Conservation (phyloP, 1,284 basidiomycete genomes). For the Ceratorhiza oryzae-sativae region DNA sequence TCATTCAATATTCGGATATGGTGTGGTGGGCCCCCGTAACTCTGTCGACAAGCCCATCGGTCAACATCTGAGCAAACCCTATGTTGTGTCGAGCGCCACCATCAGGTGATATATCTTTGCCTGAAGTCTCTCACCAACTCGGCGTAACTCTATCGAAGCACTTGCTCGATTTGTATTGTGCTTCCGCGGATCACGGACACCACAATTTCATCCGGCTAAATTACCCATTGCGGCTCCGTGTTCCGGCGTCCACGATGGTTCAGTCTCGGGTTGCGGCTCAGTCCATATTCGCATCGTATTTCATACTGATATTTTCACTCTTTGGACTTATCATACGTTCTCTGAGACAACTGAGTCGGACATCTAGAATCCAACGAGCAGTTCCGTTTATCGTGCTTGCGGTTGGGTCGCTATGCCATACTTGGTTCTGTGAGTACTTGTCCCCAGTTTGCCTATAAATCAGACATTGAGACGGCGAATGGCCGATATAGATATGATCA, state of each 20-base stretch:
- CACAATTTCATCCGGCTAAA: background rate
- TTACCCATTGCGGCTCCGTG: background rate
- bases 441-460: background rate
- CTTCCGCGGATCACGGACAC: background rate
- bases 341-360: slow-evolving; percentile 43
- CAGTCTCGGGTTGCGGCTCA: slow-evolving; percentile 48
- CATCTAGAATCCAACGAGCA: slow-evolving; percentile 43
- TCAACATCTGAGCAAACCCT: background rate
- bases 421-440: slow-evolving; percentile 68
- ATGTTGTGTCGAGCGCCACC: background rate
- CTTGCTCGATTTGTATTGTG: background rate
- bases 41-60: background rate
- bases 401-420: slow-evolving; percentile 57
- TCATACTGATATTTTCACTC: slow-evolving; percentile 55
- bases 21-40: background rate
- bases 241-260: background rate
- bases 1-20: background rate
- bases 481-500: slow-evolving; percentile 57
- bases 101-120: background rate
- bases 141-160: background rate
- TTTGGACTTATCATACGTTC: slow-evolving; percentile 53
- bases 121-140: background rate
- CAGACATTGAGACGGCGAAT: too few species aligned
- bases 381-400: slow-evolving; percentile 52
- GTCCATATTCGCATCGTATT: slow-evolving; percentile 60